Evolutionary conservation across 495 filamentous ascomycete species (phyloP).

Genomic region (Chaetomidium leptoderma): DNA sequence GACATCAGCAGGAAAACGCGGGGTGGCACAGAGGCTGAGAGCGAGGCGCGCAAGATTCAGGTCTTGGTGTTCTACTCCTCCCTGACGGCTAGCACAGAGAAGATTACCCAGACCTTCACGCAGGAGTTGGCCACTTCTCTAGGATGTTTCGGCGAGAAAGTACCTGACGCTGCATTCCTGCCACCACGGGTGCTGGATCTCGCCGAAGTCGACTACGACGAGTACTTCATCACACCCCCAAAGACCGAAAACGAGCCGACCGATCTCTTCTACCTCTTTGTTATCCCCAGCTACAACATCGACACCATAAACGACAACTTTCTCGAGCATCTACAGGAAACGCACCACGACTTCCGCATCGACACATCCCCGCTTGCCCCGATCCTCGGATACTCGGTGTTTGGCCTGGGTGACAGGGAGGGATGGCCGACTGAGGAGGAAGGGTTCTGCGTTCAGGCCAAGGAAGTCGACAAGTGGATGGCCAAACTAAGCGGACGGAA

Average conservation of each 20-base stretch:
- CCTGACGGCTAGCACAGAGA: conserved; percentile 73
- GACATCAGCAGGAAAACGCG: conserved; percentile 35
- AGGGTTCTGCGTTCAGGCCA: conserved; percentile 87
- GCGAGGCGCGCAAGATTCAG: conserved; percentile 53
- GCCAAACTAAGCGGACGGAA: conserved; percentile 80
- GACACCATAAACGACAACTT: conserved; percentile 81
- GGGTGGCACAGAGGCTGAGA: conserved; percentile 15
- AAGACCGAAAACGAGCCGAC: conserved; percentile 40
- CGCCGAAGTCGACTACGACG: conserved; percentile 81
- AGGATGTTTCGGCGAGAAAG: conserved; percentile 20
- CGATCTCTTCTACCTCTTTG: conserved; percentile 73
- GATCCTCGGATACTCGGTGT: conserved; percentile 83
- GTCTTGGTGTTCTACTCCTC: conserved; percentile 84
- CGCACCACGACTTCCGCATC: conserved; percentile 92
- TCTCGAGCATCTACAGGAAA: conserved; percentile 78
- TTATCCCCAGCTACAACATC: conserved; percentile 88
- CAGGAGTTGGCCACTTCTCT: conserved; percentile 45
- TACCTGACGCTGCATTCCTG: conserved; percentile 41
- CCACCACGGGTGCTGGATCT: conserved; percentile 70
- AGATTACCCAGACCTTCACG: conserved; percentile 55
- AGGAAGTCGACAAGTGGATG: conserved; percentile 90
- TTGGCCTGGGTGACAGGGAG: conserved; percentile 86
- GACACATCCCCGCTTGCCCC: conserved; percentile 76
- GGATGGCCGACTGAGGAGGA: conserved; percentile 88
- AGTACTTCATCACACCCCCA: conserved; percentile 70